Evolutionary conservation across 176 grass and related monocot genomes (phyloP), one percentile per base, ranked within the genome.

Genomic region (Areca catechu): DNA sequence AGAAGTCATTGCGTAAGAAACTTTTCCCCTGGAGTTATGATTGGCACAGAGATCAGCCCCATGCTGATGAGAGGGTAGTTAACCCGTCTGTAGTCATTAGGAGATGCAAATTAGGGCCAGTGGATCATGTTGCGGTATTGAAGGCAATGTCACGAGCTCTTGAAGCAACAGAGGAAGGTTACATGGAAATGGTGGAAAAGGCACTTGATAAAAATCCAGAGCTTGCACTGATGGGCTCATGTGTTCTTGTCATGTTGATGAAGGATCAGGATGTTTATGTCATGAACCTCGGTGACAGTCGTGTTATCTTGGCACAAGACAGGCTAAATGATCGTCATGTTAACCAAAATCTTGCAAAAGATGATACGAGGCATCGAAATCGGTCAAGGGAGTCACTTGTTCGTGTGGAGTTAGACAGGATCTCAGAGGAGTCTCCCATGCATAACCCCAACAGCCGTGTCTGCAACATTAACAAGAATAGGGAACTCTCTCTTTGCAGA

Each of bases 181-280:
- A 89, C 78, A 85, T 88, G 78, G 80, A 89, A 47, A 79, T 95
- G 71, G 89, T 95, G 28, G 89, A 95, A 65, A 82, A 77, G 20
- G 80, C 76, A 56, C 81, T 95, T 47, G 85, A 95, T 56, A 85
- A 67, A 60, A 74, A 95, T 24, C 84, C 89, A 0, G 89, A 95
- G 71, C 82, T 95, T 68, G 72, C 81, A 63, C 73, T 95, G 49
- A 89, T 95, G 89, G 89, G 89, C 54, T 95, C 89, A 16, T 95
- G 89, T 48, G 84, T 89, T 49, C 82, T 95, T 49, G 89, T 95
- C 43, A 95, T 95, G 89, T 79, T 95, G 67, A 95, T 95, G 89
- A 95, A 95, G 60, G 89, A 95, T 61, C 85, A 89, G 65, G 89
- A 95, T 89, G 89, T 89, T 51, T 95, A 95, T 76, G 72, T 95